A percentile compares a stretch with the other conserved stretches of the same genome.
Conservation (phyloP, 106 monocot genomes). For the Posidonia australis region DNA sequence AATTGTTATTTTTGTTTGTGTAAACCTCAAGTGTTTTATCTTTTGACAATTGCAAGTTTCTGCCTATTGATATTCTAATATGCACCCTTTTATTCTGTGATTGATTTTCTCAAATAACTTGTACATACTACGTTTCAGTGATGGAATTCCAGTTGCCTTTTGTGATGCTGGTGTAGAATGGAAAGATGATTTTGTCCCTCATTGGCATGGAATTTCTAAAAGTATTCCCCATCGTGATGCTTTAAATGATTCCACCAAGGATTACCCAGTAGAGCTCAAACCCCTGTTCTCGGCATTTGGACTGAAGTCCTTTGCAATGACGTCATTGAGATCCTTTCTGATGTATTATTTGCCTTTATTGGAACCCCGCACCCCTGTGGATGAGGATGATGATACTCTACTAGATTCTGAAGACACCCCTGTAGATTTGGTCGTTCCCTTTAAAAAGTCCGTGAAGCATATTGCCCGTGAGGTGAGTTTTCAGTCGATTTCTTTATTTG, state of each 20-base stretch:
- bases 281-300: slow-evolving; percentile 88
- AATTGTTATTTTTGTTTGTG: too few relatives aligned
- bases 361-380: slow-evolving; percentile 40
- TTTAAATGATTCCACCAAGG: slow-evolving; percentile 34
- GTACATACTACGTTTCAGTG: slow-evolving; percentile 25
- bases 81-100: too few relatives aligned
- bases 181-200: slow-evolving; percentile 19
- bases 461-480: slow-evolving; percentile 67
- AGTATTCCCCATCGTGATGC: slow-evolving; percentile 6
- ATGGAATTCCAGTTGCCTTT: slow-evolving; percentile 45
- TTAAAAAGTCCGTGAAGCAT: slow-evolving; percentile 82
- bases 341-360: slow-evolving; percentile 84
- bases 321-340: slow-evolving; percentile 76
- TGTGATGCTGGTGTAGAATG: slow-evolving; percentile 70
- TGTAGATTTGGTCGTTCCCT: slow-evolving; percentile 68
- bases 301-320: slow-evolving; percentile 50
- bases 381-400: slow-evolving; percentile 59
- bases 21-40: too few relatives aligned
- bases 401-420: slow-evolving; percentile 38
- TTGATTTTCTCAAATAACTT: too few relatives aligned
- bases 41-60: too few relatives aligned
- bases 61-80: not conserved
- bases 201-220: slow-evolving; percentile 16
- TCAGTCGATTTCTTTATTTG: not conserved
- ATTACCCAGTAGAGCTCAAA: slow-evolving; percentile 59